A percentile compares a stretch with the other conserved stretches of the same genome.
phyloP scores from a whole-genome alignment of 225 moss, liverwort and hornwort species.

The Asterella californica region DNA sequence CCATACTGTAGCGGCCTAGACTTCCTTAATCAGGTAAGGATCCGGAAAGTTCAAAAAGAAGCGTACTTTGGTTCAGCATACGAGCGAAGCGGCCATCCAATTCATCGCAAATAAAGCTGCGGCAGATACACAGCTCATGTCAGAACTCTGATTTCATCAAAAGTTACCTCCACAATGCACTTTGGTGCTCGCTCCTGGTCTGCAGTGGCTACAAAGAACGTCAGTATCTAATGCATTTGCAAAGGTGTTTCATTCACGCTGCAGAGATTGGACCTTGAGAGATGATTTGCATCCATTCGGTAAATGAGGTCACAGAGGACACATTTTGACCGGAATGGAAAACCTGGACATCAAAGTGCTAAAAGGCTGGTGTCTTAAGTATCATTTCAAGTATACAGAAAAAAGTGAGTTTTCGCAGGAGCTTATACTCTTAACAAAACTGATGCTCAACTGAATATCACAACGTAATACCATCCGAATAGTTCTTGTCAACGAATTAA shows the following conservation, averaged over 20 bases:
- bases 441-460: no score
- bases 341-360: neutral
- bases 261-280: neutral
- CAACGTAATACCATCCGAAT: no score
- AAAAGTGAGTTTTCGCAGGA: neutral
- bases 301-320: neutral
- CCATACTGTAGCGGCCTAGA: no score
- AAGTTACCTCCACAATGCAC: no score
- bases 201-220: neutral
- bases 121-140: slow-evolving; percentile 3
- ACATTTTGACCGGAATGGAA: neutral
- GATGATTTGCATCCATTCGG: neutral
- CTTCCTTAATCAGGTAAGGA: neutral
- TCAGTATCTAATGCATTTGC: neutral
- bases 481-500: no score
- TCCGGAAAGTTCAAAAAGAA: neutral
- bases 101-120: slow-evolving; percentile 97
- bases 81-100: slow-evolving; percentile 97
- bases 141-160: neutral
- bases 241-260: neutral
- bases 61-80: slow-evolving; percentile 90
- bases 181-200: no score
- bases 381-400: neutral
- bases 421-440: no score
- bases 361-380: neutral